Conservation (phyloP, 768 basidiomycete species). For the Lentinus brumalis region DNA sequence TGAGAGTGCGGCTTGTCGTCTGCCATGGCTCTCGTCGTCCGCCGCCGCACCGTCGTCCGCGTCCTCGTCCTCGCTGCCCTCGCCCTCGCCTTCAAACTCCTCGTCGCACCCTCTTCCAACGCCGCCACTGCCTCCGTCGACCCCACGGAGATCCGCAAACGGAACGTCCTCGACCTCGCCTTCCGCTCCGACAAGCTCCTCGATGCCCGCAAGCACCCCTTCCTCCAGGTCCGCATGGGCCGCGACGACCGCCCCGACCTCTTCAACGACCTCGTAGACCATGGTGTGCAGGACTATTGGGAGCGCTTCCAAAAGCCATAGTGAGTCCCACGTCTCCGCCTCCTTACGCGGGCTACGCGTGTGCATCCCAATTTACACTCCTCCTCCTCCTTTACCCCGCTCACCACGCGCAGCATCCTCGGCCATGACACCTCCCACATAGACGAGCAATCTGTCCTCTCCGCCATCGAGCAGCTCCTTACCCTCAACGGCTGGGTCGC, state of each 20-base stretch:
- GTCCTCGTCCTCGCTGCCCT: slow-evolving; percentile 38
- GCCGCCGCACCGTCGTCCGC: slow-evolving; percentile 53
- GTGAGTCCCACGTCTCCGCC: slow-evolving; percentile 45
- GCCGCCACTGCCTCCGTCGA: slow-evolving; percentile 26
- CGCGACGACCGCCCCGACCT: slow-evolving; percentile 84
- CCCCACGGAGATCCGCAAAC: slow-evolving; percentile 50
- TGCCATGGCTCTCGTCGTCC: slow-evolving; percentile 44
- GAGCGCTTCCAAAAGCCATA: slow-evolving; percentile 89
- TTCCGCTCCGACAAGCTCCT: slow-evolving; percentile 71
- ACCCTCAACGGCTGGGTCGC: slow-evolving; percentile 98
- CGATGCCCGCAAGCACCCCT: slow-evolving; percentile 86
- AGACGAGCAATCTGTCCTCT: slow-evolving; percentile 88
- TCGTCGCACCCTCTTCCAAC: slow-evolving; percentile 35
- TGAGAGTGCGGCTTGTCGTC: too few species aligned
- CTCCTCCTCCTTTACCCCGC: neutral
- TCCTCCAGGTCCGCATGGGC: slow-evolving; percentile 86
- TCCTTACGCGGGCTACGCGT: too few species aligned
- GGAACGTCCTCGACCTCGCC: slow-evolving; percentile 68
- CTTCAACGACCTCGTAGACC: slow-evolving; percentile 69
- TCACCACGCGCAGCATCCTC: slow-evolving; percentile 55
- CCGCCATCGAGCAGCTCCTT: slow-evolving; percentile 90
- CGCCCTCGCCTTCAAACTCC: slow-evolving; percentile 40
- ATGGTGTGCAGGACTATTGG: slow-evolving; percentile 90
- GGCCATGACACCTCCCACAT: slow-evolving; percentile 83
- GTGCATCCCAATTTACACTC: too few species aligned